Evolutionary conservation across 2,329 filamentous ascomycete species (phyloP).

Genomic region (Ustulina deusta): DNA sequence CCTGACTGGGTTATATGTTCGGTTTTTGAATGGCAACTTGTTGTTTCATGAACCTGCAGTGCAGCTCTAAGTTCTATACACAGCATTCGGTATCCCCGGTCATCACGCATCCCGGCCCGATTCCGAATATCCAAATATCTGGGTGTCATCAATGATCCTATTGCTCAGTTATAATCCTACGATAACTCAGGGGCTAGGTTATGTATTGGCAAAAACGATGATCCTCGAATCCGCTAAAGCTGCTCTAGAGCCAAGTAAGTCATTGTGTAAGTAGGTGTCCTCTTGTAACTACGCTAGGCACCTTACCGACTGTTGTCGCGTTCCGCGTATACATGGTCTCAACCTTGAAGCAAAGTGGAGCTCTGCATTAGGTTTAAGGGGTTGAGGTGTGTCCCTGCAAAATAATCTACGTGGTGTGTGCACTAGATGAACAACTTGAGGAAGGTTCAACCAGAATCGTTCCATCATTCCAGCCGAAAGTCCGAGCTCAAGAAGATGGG

Average conservation of each 20-base stretch:
- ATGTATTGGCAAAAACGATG: background rate
- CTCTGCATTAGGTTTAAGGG: slow-evolving; percentile 24
- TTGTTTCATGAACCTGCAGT: slow-evolving; percentile 29
- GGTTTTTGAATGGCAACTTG: slow-evolving; percentile 15
- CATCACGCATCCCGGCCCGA: slow-evolving; percentile 12
- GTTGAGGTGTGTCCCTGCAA: slow-evolving; percentile 5
- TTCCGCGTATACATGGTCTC: background rate
- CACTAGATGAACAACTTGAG: slow-evolving; percentile 2
- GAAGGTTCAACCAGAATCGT: slow-evolving; percentile 1
- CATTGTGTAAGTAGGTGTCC: background rate
- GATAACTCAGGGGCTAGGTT: background rate
- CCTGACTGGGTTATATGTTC: slow-evolving; percentile 16
- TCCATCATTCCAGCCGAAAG: background rate
- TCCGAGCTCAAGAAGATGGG: background rate
- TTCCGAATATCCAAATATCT: slow-evolving; percentile 10
- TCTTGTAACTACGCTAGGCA: background rate
- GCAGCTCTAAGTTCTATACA: slow-evolving; percentile 21
- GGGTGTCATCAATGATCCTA: background rate
- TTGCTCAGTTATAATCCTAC: background rate
- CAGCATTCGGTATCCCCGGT: slow-evolving; percentile 13
- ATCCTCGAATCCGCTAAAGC: background rate
- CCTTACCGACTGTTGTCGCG: no score
- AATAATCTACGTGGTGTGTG: no score
- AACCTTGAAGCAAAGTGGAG: slow-evolving; percentile 14
- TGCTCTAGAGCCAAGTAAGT: background rate